Conservation (phyloP, 768 basidiomycete species). For the Nidularia pulvinata region DNA sequence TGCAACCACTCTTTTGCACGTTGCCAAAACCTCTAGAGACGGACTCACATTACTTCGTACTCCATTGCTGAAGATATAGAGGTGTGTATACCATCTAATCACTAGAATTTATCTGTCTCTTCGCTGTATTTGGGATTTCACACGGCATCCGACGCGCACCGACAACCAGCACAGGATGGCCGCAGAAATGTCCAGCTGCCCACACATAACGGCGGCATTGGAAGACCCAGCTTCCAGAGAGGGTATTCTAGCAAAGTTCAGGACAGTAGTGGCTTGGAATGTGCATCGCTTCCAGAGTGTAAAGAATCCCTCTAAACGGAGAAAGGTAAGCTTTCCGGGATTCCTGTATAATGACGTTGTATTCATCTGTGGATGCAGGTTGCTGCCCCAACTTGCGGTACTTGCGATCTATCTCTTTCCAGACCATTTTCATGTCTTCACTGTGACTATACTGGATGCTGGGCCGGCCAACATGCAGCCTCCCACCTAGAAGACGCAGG, state of each 20-base stretch:
- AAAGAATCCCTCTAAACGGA: conserved; percentile 53
- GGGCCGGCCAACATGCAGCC: conserved; percentile 56
- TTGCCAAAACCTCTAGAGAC: too few species aligned
- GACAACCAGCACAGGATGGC: too few species aligned
- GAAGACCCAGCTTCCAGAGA: conserved; percentile 21
- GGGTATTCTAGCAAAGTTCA: conserved; percentile 46
- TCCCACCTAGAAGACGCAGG: conserved; percentile 55
- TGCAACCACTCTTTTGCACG: too few species aligned
- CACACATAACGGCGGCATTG: conserved; percentile 40
- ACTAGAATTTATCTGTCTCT: too few species aligned
- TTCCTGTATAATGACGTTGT: not conserved
- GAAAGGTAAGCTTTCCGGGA: conserved; percentile 51
- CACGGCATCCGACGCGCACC: too few species aligned
- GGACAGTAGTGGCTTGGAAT: conserved; percentile 55
- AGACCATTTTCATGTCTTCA: conserved; percentile 74
- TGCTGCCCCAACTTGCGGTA: conserved; percentile 61
- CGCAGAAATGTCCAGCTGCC: conserved; percentile 11
- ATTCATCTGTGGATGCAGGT: conserved; percentile 34
- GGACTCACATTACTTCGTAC: too few species aligned
- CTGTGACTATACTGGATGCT: conserved; percentile 74
- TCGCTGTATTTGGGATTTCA: too few species aligned
- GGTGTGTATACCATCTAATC: too few species aligned
- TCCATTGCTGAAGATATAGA: too few species aligned
- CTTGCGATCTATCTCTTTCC: conserved; percentile 52
- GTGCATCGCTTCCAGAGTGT: conserved; percentile 43